Evolutionary conservation across 495 filamentous ascomycete species (phyloP), one percentile per base, ranked within the genome.

Genomic region (Penicillium crystallinum): DNA sequence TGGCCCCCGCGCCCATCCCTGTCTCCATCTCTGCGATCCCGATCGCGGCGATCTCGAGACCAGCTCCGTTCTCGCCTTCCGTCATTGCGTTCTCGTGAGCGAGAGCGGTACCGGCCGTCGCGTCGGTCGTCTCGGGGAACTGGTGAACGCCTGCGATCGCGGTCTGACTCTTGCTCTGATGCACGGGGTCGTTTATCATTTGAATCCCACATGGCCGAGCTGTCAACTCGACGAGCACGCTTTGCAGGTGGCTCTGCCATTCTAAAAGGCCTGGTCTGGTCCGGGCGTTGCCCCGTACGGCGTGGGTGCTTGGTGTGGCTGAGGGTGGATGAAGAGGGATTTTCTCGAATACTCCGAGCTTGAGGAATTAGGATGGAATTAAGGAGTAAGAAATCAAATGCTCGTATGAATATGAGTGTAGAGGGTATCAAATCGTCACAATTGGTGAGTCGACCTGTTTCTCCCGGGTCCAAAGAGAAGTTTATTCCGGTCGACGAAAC

Each of bases 231-330:
- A 46, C 77, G 76, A 29, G 77, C 65, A 34, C 80, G 79, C 57
- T 83, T 82, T 34, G 75, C 59, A 40, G 77, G 75, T 21, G 77
- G 80, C 45, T 82, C 80, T 12, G 74, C 63, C 78, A 81, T 81
- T 41, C 54, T 68, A 49, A 39, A 50, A 45, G 48, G 19, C 12
- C 27, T 30, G 19, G 37, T 49, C 27, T 40, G 22, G 37, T 33
- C 37, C 42, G 30, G 48, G 38, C 29, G 58, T 56, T 55, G 54
- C 46, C 53, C 58, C 31, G 58, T 39, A 46, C 44, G 21, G 21
- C 19, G 25, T 21, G 47, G 38, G 19, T 27, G 47, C 44, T 40
- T 43, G 40, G 40, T 22, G 15, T 11, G 40, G 23, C 22, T 42
- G 27, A 21, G 36, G 19, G 6, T 17, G n/a, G 39, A 34, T 17